These are phyloP conservation scores for Enterospora canceri DNA, from an alignment of 371 early-diverging fungal species.

Conservation along the genomic window DNA sequence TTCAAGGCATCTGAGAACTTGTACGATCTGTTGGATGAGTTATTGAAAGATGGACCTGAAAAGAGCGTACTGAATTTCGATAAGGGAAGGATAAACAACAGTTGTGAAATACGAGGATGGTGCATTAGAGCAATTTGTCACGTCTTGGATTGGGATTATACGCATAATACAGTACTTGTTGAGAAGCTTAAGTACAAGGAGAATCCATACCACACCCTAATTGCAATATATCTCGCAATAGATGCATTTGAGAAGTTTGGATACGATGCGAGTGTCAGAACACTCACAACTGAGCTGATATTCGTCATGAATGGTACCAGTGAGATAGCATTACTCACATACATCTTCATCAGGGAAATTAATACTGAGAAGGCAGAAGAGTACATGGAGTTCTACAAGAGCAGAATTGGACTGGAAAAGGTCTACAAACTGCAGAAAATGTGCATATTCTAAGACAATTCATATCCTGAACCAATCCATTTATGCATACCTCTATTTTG, in stretches of 20 bases:
- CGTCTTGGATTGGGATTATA: slow-evolving; percentile 56
- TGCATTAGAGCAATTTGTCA: slow-evolving; percentile 31
- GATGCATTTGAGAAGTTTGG: slow-evolving; percentile 33
- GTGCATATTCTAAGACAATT: too few relatives aligned
- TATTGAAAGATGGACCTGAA: slow-evolving; percentile 5
- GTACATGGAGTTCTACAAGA: neutral
- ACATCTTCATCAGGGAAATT: slow-evolving; percentile 44
- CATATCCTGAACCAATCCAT: too few relatives aligned
- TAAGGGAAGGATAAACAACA: slow-evolving; percentile 40
- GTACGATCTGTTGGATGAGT: slow-evolving; percentile 1
- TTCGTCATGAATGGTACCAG: slow-evolving; percentile 6
- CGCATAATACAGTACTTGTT: slow-evolving; percentile 51
- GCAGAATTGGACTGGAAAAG: neutral
- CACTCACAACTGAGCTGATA: slow-evolving; percentile 29
- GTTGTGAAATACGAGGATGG: slow-evolving; percentile 1
- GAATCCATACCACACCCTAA: neutral
- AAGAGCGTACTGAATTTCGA: slow-evolving; percentile 10
- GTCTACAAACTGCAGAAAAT: neutral
- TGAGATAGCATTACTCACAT: slow-evolving; percentile 25
- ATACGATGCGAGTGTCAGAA: slow-evolving; percentile 33
- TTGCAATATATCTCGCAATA: slow-evolving; percentile 5
- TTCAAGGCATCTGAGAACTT: neutral
- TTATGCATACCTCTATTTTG: neutral
- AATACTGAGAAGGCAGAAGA: slow-evolving; percentile 23
- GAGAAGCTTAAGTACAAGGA: slow-evolving; percentile 7